phyloP scores from a whole-genome alignment of 129 eudicot species.

The Pulicaria dysenterica region DNA sequence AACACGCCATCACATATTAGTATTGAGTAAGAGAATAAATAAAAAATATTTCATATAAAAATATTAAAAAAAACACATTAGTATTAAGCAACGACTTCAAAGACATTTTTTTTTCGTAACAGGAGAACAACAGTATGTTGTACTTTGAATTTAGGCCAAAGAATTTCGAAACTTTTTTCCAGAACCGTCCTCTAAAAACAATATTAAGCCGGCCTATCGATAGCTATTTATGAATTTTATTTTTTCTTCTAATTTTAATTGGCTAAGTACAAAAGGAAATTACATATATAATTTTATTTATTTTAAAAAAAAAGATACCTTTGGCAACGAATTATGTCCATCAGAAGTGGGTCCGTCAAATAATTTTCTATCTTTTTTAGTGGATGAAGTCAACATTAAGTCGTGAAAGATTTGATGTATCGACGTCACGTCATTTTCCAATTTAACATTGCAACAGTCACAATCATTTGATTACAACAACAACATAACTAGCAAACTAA shows the following conservation, averaged over 20 bases:
- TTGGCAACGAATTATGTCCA: conserved; percentile 21
- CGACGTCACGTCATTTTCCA: conserved; percentile 23
- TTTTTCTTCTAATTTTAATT: neutral
- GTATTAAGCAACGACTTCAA: too few relatives aligned
- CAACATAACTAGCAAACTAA: neutral
- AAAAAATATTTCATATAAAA: too few relatives aligned
- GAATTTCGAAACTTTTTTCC: neutral
- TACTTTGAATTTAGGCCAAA: conserved; percentile 21
- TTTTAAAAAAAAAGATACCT: conserved; percentile 11
- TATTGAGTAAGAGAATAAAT: too few relatives aligned
- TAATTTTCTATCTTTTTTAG: conserved; percentile 22
- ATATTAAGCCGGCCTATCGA: neutral
- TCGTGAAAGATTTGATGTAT: conserved; percentile 25
- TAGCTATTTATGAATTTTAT: too few relatives aligned
- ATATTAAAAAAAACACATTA: neutral
- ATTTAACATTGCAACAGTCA: conserved; percentile 8
- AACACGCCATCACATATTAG: too few relatives aligned
- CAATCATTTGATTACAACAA: conserved; percentile 12
- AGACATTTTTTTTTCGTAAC: neutral
- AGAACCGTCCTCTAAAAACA: conserved; percentile 1
- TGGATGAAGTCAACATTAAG: conserved; percentile 37
- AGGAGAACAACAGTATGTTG: neutral
- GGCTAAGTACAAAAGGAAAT: neutral
- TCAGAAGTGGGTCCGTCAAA: conserved; percentile 18
- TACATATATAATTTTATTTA: too few relatives aligned